Percentiles rank a stretch among this genome's conserved stretches.
Evolutionary conservation across 441 rosid genomes (phyloP).

Genomic region (Flueggea neowawraea): DNA sequence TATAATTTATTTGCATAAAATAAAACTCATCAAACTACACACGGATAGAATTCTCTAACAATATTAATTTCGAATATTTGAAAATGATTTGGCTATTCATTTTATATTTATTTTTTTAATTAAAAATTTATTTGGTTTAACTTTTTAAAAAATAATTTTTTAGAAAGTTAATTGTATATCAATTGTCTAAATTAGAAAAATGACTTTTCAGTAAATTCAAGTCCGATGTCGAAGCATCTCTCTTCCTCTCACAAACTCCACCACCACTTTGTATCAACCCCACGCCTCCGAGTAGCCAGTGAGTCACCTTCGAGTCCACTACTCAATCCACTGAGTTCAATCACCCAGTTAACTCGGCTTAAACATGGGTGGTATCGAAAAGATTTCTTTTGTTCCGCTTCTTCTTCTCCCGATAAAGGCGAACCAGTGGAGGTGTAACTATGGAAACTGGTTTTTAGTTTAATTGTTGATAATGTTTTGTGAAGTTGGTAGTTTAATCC

Average conservation of each 20-base stretch:
- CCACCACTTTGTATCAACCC: slow-evolving; percentile 25
- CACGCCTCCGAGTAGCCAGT: slow-evolving; percentile 33
- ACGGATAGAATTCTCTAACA: no score
- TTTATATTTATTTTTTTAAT: no score
- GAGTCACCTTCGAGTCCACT: slow-evolving; percentile 38
- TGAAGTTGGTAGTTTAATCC: no score
- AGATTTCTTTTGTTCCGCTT: slow-evolving; percentile 76
- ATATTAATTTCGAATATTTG: no score
- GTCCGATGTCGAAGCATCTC: slow-evolving; percentile 72
- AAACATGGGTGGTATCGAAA: slow-evolving; percentile 28
- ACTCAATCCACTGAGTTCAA: slow-evolving; percentile 48
- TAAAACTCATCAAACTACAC: no score
- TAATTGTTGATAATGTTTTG: not conserved
- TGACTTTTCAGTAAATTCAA: not conserved
- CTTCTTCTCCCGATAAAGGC: slow-evolving; percentile 42
- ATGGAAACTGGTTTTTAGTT: not conserved
- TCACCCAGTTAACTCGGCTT: slow-evolving; percentile 45
- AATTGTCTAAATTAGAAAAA: not conserved
- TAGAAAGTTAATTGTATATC: no score
- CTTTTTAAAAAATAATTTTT: no score
- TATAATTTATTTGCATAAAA: no score
- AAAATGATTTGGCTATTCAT: no score
- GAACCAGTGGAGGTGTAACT: no score
- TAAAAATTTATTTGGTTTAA: no score
- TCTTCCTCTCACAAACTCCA: slow-evolving; percentile 46